Percentiles rank a stretch among this genome's conserved stretches.
phyloP scores from a whole-genome alignment of 2,329 filamentous ascomycete genomes.

The Fragosphaeria purpurea region DNA sequence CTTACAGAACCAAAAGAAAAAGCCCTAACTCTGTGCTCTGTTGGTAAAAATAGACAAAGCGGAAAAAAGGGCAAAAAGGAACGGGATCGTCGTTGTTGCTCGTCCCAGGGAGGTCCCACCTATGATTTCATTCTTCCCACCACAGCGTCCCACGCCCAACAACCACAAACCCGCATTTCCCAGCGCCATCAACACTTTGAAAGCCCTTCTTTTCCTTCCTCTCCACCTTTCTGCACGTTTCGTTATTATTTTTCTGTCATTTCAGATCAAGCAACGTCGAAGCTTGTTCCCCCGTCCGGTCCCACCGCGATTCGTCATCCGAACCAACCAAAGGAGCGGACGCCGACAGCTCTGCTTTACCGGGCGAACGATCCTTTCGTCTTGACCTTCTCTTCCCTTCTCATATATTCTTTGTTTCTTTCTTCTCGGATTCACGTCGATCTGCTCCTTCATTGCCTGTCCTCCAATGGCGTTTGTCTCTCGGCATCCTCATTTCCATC shows the following conservation, averaged over 20 bases:
- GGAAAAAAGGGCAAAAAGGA: no score
- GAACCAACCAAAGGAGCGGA: constrained; percentile 6
- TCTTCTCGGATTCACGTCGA: not conserved
- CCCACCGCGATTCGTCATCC: not conserved
- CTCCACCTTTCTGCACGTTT: not conserved
- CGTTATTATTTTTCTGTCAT: not conserved
- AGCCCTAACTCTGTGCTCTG: no score
- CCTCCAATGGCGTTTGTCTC: constrained; percentile 7
- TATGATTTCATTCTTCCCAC: constrained; percentile 5
- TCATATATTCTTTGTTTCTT: not conserved
- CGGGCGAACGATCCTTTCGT: not conserved
- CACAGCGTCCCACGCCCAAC: no score
- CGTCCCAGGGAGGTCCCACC: constrained; percentile 1
- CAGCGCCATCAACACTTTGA: no score
- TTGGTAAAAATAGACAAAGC: no score
- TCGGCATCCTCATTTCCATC: not conserved
- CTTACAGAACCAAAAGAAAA: no score
- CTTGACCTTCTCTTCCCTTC: not conserved
- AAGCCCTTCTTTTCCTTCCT: not conserved
- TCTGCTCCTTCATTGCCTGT: not conserved
- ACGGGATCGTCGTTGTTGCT: no score
- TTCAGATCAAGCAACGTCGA: not conserved
- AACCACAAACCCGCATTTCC: no score
- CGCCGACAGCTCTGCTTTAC: constrained; percentile 3
- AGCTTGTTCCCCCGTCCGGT: not conserved